Conservation (phyloP, 148 eudicot genomes). For the Spergularia bocconei region DNA sequence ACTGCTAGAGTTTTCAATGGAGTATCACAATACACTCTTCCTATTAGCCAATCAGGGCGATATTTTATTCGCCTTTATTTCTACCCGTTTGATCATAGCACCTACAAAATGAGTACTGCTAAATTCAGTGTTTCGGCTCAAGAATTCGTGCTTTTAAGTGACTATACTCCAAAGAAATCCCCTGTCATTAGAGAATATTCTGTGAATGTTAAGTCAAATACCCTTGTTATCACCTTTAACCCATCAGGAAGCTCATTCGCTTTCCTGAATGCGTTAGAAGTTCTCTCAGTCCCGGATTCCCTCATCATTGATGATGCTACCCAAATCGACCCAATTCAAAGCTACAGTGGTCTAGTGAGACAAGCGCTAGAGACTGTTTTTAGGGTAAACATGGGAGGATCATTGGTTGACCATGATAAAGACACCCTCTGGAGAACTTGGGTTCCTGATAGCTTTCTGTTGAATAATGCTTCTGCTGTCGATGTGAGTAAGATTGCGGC, state of each 20-base stretch:
- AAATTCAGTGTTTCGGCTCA: constrained; percentile 63
- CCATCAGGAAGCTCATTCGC: constrained; percentile 64
- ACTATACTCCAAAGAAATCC: constrained; percentile 40
- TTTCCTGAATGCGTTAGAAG: constrained; percentile 73
- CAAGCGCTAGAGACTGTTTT: constrained; percentile 73
- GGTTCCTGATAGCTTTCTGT: constrained; percentile 56
- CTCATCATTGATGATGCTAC: constrained; percentile 61
- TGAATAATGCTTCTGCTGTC: constrained; percentile 33
- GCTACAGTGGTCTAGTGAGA: constrained; percentile 39
- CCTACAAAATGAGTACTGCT: constrained; percentile 44
- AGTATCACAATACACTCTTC: constrained; percentile 52
- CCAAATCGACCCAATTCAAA: constrained; percentile 29
- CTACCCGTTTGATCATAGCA: constrained; percentile 49
- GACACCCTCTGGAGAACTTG: constrained; percentile 80
- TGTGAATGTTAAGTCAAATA: constrained; percentile 49
- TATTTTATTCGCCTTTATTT: constrained; percentile 81
- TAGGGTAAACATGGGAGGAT: constrained; percentile 92
- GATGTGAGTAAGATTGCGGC: constrained; percentile 31
- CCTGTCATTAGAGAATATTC: constrained; percentile 60
- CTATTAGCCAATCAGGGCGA: constrained; percentile 58
- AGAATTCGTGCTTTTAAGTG: constrained; percentile 46
- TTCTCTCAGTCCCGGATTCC: constrained; percentile 69
- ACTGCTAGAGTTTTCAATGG: constrained; percentile 66
- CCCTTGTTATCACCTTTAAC: constrained; percentile 52
- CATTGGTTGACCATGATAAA: constrained; percentile 40